These are phyloP conservation scores for Eragrostis nindensis DNA, from an alignment of 176 grass and related monocot species.

Conservation along the genomic window DNA sequence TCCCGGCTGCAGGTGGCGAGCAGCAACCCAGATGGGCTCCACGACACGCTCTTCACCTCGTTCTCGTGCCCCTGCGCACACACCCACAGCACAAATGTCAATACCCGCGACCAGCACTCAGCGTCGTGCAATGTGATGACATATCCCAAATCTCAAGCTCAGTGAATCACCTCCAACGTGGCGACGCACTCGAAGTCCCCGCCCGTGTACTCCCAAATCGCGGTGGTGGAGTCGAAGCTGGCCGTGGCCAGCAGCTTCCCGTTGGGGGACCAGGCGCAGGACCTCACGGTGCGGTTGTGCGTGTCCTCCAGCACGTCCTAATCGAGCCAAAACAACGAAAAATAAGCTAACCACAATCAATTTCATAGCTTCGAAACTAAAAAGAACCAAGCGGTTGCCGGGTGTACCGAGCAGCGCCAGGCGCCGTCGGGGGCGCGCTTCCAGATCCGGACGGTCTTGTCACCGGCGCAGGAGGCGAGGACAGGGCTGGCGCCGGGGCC, in stretches of 20 bases:
- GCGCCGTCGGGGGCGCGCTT: conserved; percentile 56
- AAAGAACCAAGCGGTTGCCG: neutral
- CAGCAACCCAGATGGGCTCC: conserved; percentile 77
- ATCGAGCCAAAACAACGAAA: neutral
- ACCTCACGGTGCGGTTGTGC: conserved; percentile 82
- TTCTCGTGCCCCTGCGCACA: conserved; percentile 80
- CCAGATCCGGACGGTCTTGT: conserved; percentile 93
- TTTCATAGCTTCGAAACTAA: neutral
- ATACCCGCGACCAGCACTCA: neutral
- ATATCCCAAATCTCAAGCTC: neutral
- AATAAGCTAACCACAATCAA: neutral
- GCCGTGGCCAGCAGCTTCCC: conserved; percentile 88
- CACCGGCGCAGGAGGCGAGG: conserved; percentile 86
- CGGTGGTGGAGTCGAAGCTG: conserved; percentile 85
- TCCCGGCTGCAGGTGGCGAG: conserved; percentile 92
- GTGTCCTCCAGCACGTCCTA: conserved; percentile 87
- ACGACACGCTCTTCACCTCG: conserved; percentile 90
- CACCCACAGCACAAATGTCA: conserved; percentile 14
- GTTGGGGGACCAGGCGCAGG: conserved; percentile 90
- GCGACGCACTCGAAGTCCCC: conserved; percentile 87
- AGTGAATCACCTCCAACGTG: conserved; percentile 69
- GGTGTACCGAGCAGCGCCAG: conserved; percentile 79
- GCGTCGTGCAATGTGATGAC: neutral
- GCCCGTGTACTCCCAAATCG: conserved; percentile 79
- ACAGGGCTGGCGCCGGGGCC: conserved; percentile 51